Evolutionary conservation across 2,329 filamentous ascomycete species (phyloP), one percentile per base, ranked within the genome.

Genomic region (Fusarium austroafricanum): DNA sequence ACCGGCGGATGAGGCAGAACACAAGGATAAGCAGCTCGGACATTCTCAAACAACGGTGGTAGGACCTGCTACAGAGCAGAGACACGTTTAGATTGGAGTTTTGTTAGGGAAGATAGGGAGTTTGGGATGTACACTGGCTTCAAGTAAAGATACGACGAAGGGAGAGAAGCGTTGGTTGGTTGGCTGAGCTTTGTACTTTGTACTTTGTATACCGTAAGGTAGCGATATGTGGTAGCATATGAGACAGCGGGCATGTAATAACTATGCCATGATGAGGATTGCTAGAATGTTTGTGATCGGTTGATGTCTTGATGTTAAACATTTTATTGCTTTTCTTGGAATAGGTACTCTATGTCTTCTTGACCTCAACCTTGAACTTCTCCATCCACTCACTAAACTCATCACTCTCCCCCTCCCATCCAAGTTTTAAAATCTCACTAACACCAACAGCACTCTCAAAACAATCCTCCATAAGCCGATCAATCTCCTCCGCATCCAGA

Each of bases 361-460:
- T 85, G 15, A 88, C 83, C 67, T 86, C 82, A 31, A 76, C 72
- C 72, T 84, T 83, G 67, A 88, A 89, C 65, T 84, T 86, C 12
- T 81, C 82, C n/a, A 85, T 88, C 94, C 94, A 97, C 17, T 86
- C 82, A 0, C 89, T 91, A 74, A 96, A 97, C 72, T 91, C 92
- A 73, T 97, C 94, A 18, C 86, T 83, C 45, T 85, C 79, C 0
- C 85, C 89, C 4, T 85, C 79, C 91, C 92, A 94, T 20, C 84
- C 83, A 60, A 83, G 80, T 49, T 81, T 80, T 14, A 92, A 78
- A 46, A 90, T 74, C 56, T 87, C 83, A 0, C 86, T 83, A 1
- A 84, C 86, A 1, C 78, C 80, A 68, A 86, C 85, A 0, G 90
- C 89, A 50, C 88, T 84, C 2, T 82, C 79, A 61, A 89, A 88